phyloP scores from a whole-genome alignment of 2,329 filamentous ascomycete genomes.

The Fusarium sp. region DNA sequence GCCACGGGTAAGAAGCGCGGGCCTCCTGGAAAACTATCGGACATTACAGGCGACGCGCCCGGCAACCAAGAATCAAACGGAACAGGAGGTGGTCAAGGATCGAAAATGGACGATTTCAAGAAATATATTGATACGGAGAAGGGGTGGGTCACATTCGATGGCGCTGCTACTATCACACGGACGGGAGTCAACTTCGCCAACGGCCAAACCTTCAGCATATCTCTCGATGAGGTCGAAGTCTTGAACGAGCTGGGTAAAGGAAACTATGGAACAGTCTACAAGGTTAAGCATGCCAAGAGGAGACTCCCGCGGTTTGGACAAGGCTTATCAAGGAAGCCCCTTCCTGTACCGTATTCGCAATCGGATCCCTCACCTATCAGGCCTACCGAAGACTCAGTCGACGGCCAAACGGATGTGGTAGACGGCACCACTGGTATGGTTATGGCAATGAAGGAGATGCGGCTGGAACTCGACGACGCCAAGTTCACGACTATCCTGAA shows the following conservation, averaged over 20 bases:
- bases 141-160: slow-evolving; percentile 91
- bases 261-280: slow-evolving; percentile 98
- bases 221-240: slow-evolving; percentile 93
- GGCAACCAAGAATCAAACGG: slow-evolving; percentile 50
- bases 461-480: slow-evolving; percentile 92
- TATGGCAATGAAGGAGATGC: slow-evolving; percentile 99
- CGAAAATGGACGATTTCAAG: slow-evolving; percentile 69
- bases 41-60: slow-evolving; percentile 50
- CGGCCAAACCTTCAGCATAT: slow-evolving; percentile 91
- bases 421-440: slow-evolving; percentile 76
- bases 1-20: slow-evolving; percentile 47
- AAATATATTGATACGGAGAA: slow-evolving; percentile 93
- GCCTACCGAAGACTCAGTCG: slow-evolving; percentile 45
- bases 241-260: slow-evolving; percentile 95
- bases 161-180: slow-evolving; percentile 89
- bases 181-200: slow-evolving; percentile 93
- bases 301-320: slow-evolving; percentile 68
- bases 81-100: slow-evolving; percentile 52
- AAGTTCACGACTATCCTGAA: slow-evolving; percentile 98
- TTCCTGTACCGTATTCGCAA: slow-evolving; percentile 53
- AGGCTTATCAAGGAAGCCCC: slow-evolving; percentile 63
- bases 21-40: slow-evolving; percentile 57
- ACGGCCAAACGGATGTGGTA: slow-evolving; percentile 46
- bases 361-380: slow-evolving; percentile 52
- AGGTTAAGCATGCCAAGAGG: slow-evolving; percentile 85